Base-by-base conservation (phyloP, 495 filamentous ascomycete genomes). In the Stereocaulon alpinum region DNA sequence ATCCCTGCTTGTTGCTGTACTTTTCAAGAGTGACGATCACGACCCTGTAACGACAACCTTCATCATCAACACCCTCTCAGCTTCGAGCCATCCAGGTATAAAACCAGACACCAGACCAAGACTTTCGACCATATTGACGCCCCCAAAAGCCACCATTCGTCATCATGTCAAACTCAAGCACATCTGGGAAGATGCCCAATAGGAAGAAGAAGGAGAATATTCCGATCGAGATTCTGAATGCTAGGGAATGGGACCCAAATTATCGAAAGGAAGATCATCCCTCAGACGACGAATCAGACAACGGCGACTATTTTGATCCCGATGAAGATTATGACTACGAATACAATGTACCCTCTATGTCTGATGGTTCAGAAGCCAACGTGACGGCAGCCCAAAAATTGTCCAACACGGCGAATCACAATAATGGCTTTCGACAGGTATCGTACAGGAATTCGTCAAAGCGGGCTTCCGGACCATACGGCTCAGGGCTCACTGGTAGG, bases 151-250 rank as follows among this genome's bases (percentile, higher is more conserved):
- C 34, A 37, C 12, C 7, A 37, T 37, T 12, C 34, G 7, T 11
- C 18, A 20, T 42, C 37, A 48, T 20, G 45, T 22, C 56, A 2
- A 24, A 50, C 11, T 32, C 22, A 17, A 0, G 5, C 2, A 29
- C 56, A 6, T 22, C 20, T 30, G n/a, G 17, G 11, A 34, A 12
- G 14, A 24, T 7, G 11, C 9, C 37, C 6, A 20, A 29, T 45
- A 32, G 27, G 24, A 43, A 49, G 20, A 27, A 55, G 52, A 55
- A 55, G 37, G 56, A 50, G 32, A 50, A 58, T n/a, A 53, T 58
- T 7, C 60, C 60, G 0, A 58, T 53, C 18, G 60, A 62, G 24
- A 18, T 62, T n/a, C 49, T 34, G 37, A 58, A 62, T 32, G 22
- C 24, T 22, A 48, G 47, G 22, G 60, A 58, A 4, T 58, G 55